phyloP scores from a whole-genome alignment of 2,329 filamentous ascomycete genomes.

The Penicillium sp. region DNA sequence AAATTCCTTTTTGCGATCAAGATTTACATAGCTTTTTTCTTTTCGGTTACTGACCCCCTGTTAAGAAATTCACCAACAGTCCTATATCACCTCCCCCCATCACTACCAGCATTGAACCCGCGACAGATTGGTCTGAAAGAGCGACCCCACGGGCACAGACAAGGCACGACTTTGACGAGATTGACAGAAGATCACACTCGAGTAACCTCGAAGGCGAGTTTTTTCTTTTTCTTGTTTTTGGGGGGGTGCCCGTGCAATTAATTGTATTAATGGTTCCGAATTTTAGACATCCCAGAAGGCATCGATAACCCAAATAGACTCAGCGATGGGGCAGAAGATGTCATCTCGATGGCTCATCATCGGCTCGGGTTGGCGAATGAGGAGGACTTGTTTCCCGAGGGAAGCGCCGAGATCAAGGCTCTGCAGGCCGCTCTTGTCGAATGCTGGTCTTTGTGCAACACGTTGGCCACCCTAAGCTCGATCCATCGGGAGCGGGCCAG shows the following conservation, averaged over 20 bases:
- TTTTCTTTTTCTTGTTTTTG: no score
- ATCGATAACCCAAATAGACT: constrained; percentile 23
- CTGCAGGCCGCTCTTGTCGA: constrained; percentile 80
- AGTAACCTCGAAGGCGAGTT: constrained; percentile 76
- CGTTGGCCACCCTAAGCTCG: constrained; percentile 81
- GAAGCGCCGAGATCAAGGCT: constrained; percentile 64
- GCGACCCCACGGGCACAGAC: constrained; percentile 85
- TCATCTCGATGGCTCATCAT: constrained; percentile 15
- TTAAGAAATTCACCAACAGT: constrained; percentile 37
- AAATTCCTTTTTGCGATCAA: no score
- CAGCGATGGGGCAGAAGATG: constrained; percentile 26
- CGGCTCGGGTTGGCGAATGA: constrained; percentile 37
- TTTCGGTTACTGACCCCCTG: constrained; percentile 1
- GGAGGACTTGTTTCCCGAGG: constrained; percentile 49
- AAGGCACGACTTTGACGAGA: constrained; percentile 70
- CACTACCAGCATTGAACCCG: constrained; percentile 73
- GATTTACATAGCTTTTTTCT: not conserved
- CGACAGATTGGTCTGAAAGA: constrained; percentile 68
- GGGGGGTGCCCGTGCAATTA: constrained; percentile 2
- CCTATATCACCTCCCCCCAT: constrained; percentile 71
- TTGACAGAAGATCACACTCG: constrained; percentile 60
- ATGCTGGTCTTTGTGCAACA: constrained; percentile 95
- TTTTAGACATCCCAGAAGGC: constrained; percentile 41
- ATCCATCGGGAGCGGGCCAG: constrained; percentile 76
- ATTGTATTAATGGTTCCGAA: not conserved